phyloP scores from a whole-genome alignment of 1,284 basidiomycete species.

The Xanthoconium separans region DNA sequence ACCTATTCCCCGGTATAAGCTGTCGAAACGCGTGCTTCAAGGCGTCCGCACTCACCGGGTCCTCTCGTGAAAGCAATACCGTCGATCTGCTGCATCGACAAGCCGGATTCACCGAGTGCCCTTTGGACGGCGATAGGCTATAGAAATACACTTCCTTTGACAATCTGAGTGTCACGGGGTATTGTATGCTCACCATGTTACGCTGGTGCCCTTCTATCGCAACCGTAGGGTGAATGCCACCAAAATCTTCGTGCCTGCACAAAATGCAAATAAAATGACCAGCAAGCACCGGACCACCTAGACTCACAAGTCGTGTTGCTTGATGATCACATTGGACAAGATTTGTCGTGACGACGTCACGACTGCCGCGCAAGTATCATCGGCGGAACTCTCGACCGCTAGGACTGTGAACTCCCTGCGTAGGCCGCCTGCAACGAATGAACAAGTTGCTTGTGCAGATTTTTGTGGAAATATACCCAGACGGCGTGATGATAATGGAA shows the following conservation, averaged over 20 bases:
- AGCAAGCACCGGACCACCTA: background rate
- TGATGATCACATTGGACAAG: slow-evolving; percentile 8
- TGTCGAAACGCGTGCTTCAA: background rate
- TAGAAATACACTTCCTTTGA: background rate
- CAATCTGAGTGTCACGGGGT: fast-evolving
- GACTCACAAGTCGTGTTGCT: slow-evolving; percentile 8
- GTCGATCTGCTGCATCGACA: slow-evolving; percentile 66
- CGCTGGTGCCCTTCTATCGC: slow-evolving; percentile 76
- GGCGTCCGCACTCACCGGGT: slow-evolving; percentile 53
- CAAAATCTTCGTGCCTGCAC: slow-evolving; percentile 61
- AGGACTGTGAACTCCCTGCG: slow-evolving; percentile 5
- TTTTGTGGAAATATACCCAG: background rate
- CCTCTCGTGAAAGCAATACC: slow-evolving; percentile 91
- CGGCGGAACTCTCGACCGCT: slow-evolving; percentile 10
- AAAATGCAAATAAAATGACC: background rate
- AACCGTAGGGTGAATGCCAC: slow-evolving; percentile 82
- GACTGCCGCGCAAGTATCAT: slow-evolving; percentile 10
- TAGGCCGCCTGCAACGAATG: background rate
- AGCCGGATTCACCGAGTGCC: slow-evolving; percentile 64
- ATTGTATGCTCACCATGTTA: slow-evolving; percentile 49
- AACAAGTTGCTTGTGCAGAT: background rate
- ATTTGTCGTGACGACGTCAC: slow-evolving; percentile 9
- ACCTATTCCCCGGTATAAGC: slow-evolving; percentile 39
- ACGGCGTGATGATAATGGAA: background rate
- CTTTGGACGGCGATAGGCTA: slow-evolving; percentile 73